These are phyloP conservation scores for Begonia masoniana DNA, from an alignment of 306 rosid genomes.

Conservation along the genomic window DNA sequence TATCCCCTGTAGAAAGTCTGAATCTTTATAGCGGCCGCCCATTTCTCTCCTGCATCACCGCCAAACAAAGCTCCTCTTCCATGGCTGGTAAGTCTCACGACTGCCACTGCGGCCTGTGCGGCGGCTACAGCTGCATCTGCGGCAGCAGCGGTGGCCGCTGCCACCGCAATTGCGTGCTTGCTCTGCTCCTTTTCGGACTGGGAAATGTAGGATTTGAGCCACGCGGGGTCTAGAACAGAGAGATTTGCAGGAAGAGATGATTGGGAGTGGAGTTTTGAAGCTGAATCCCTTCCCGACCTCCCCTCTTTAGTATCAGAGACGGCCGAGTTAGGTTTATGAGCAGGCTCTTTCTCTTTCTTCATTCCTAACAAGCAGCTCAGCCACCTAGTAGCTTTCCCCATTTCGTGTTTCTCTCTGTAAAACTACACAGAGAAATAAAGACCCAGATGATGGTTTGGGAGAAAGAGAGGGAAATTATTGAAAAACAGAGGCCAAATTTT, in stretches of 20 bases:
- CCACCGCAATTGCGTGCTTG: slow-evolving; percentile 93
- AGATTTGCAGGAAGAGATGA: slow-evolving; percentile 8
- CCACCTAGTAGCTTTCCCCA: slow-evolving; percentile 74
- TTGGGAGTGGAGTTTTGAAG: background rate
- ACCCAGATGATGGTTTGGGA: background rate
- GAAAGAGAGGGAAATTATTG: background rate
- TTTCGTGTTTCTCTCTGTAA: slow-evolving; percentile 4
- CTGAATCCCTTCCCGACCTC: slow-evolving; percentile 52
- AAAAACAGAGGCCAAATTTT: background rate
- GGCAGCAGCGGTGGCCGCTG: slow-evolving; percentile 88
- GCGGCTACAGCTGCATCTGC: slow-evolving; percentile 89
- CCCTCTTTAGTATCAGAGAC: slow-evolving; percentile 59
- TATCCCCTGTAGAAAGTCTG: slow-evolving; percentile 82
- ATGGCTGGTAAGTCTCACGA: slow-evolving; percentile 10
- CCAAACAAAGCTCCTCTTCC: slow-evolving; percentile 45
- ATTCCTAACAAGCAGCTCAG: slow-evolving; percentile 67
- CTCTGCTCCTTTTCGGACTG: slow-evolving; percentile 59
- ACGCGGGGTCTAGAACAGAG: slow-evolving; percentile 23
- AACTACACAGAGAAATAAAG: slow-evolving; percentile 11
- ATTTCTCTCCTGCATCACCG: slow-evolving; percentile 41
- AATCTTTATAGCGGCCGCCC: slow-evolving; percentile 60
- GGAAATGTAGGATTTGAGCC: slow-evolving; percentile 59
- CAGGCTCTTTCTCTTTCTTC: slow-evolving; percentile 57
- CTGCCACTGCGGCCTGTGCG: slow-evolving; percentile 86
- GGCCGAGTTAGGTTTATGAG: slow-evolving; percentile 17